Base-by-base conservation (phyloP, 352 stramenopile genomes). In the Globisporangium heterothallicum region DNA sequence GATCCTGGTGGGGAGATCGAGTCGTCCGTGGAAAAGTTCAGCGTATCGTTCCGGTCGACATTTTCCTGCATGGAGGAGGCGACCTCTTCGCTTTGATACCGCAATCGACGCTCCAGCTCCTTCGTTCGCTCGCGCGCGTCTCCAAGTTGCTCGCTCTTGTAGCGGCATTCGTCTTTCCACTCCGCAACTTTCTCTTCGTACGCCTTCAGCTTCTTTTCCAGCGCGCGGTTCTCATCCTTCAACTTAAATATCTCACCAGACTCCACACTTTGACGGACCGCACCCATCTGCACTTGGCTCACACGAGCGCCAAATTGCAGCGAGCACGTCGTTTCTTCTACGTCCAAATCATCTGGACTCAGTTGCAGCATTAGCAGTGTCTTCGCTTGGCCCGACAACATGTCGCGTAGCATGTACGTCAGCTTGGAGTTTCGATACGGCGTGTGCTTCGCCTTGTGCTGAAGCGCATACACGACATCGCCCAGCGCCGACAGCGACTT, bases 401-500 rank as follows among this genome's bases (percentile, higher is more conserved):
- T 96, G 40, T 98, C 90, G 18, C 87, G 86, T 9, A 98, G 78
- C 68, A 97, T 86, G 53, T 88, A 96, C 30, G 92, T 98, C 34
- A 98, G 88, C 69, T 97, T 98, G 0, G 87, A 97, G 66, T 98
- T 98, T 21, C 94, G 85, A 57, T 96, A 98, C 25, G 92, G 94
- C 7, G 97, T 84, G 72, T 98, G 95, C 51, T 94, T 96, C 18
- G 84, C 74, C 65, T 95, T 95, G 59, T 94, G 84, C 56, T 95
- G 82, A 25, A 96, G 70, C 34, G 85, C 87, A 36, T 96, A 79
- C 54, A 99, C 98, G 14, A 99, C 97, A 71, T 99, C 97, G 35
- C 95, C 95, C 19, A 99, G 78, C 34, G 96, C 96, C 16, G 86
- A 92, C 22, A 99, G 78, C 44, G 87, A 98, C 74, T 99, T 99